Conservation (phyloP, 768 basidiomycete species). For the Kwoniella mangroviensis region DNA sequence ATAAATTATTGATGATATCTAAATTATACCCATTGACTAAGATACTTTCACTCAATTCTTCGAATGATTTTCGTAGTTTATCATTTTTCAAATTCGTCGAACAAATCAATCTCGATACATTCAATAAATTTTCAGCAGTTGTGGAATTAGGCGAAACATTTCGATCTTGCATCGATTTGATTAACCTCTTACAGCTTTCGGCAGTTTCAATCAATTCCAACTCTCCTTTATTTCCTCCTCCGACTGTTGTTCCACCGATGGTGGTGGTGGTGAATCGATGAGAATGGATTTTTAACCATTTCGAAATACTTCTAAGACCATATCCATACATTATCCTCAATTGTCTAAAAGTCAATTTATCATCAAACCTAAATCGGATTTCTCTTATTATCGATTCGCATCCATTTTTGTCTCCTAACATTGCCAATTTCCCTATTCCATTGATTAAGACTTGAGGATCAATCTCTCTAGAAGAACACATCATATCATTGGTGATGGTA, state of each 20-base stretch:
- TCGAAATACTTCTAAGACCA: constrained; percentile 17
- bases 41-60: constrained; percentile 18
- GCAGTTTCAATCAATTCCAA: constrained; percentile 13
- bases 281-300: constrained; percentile 20
- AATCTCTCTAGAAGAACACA: constrained; percentile 7
- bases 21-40: constrained; percentile 19
- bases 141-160: constrained; percentile 13
- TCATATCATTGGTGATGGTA: constrained; percentile 24
- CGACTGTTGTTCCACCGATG: neutral
- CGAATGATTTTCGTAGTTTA: constrained; percentile 8
- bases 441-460: constrained; percentile 19
- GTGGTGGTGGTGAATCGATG: constrained; percentile 8
- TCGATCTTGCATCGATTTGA: constrained; percentile 19
- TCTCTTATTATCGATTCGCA: constrained; percentile 28
- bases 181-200: constrained; percentile 8
- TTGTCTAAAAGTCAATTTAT: constrained; percentile 6
- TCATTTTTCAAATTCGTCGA: neutral
- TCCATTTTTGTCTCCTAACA: constrained; percentile 18
- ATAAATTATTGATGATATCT: constrained; percentile 6
- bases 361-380: constrained; percentile 20
- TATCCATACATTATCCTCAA: constrained; percentile 19
- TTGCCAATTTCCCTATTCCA: constrained; percentile 15
- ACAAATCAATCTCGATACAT: constrained; percentile 16
- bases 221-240: neutral
- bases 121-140: constrained; percentile 23